Evolutionary conservation across 164 flowering plant genomes (phyloP).

Genomic region (Hamamelis virginiana): DNA sequence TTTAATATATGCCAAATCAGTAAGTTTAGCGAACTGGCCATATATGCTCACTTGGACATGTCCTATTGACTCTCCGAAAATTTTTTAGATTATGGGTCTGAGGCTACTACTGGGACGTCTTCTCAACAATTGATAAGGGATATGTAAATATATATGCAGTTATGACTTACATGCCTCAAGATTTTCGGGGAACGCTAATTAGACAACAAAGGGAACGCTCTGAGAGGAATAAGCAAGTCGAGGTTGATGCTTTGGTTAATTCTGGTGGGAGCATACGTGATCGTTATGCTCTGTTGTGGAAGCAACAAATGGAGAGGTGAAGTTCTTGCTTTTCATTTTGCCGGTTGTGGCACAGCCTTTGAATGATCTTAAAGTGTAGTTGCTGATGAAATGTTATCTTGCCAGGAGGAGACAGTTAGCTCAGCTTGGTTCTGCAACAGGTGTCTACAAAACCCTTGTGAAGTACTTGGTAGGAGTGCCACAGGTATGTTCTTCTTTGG

Average conservation of each 20-base stretch:
- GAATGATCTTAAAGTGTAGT: slow-evolving; percentile 2
- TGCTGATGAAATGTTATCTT: slow-evolving; percentile 17
- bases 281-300: slow-evolving; percentile 87
- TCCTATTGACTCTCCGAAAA: no score
- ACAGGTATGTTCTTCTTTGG: slow-evolving; percentile 46
- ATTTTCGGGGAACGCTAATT: slow-evolving; percentile 87
- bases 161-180: slow-evolving; percentile 99
- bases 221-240: slow-evolving; percentile 89
- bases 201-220: slow-evolving; percentile 95
- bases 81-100: not conserved
- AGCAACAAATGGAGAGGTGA: slow-evolving; percentile 96
- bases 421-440: slow-evolving; percentile 94
- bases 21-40: no score
- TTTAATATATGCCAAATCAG: no score
- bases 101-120: not conserved
- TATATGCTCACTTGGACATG: no score
- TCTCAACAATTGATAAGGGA: not conserved
- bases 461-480: slow-evolving; percentile 99
- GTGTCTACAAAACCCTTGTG: slow-evolving; percentile 93
- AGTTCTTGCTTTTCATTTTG: slow-evolving; percentile 9
- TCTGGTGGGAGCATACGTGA: slow-evolving; percentile 91
- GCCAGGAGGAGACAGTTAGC: slow-evolving; percentile 83
- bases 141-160: slow-evolving; percentile 58
- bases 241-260: slow-evolving; percentile 68
- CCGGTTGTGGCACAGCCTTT: slow-evolving; percentile 7